Percentiles rank a stretch among this genome's conserved stretches.
These are phyloP conservation scores for Daldinia caldariorum DNA, from an alignment of 495 filamentous ascomycete genomes.

Conservation along the genomic window DNA sequence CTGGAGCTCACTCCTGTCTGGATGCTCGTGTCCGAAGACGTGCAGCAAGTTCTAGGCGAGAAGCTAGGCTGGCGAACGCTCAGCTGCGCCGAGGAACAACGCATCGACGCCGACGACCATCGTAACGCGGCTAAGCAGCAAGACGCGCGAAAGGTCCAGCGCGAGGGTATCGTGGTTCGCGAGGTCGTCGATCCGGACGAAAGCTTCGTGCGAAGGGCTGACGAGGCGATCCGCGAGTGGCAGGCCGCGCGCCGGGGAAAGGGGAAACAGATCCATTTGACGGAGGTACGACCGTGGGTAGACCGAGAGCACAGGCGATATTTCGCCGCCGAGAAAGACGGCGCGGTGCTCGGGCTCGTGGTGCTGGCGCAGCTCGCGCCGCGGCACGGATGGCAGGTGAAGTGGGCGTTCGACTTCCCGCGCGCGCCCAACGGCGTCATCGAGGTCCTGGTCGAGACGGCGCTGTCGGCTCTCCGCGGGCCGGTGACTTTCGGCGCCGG, in stretches of 20 bases:
- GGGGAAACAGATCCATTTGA: constrained; percentile 71
- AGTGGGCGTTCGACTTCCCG: constrained; percentile 77
- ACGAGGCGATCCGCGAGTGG: constrained; percentile 71
- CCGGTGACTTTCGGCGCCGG: constrained; percentile 73
- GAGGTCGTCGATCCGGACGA: constrained; percentile 61
- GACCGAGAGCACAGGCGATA: constrained; percentile 73
- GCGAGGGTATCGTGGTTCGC: constrained; percentile 69
- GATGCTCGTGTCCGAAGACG: constrained; percentile 67
- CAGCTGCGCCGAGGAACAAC: constrained; percentile 73
- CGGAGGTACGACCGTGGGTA: constrained; percentile 73
- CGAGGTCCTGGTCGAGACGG: constrained; percentile 70
- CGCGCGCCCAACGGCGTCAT: constrained; percentile 71
- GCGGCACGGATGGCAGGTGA: constrained; percentile 74
- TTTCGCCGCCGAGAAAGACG: constrained; percentile 65
- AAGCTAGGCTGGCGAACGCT: constrained; percentile 75
- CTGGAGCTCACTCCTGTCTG: constrained; percentile 73
- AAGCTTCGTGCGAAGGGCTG: constrained; percentile 64
- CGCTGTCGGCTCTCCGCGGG: constrained; percentile 66
- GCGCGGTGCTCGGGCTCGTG: constrained; percentile 67
- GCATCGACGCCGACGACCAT: constrained; percentile 68
- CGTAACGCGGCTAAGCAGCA: constrained; percentile 43
- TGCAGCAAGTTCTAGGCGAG: constrained; percentile 70
- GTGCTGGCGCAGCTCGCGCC: constrained; percentile 71
- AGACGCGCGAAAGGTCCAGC: constrained; percentile 61
- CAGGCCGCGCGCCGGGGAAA: constrained; percentile 67